Evolutionary conservation across 768 basidiomycete species (phyloP), one percentile per base, ranked within the genome.

Genomic region (Royoungia palumana): DNA sequence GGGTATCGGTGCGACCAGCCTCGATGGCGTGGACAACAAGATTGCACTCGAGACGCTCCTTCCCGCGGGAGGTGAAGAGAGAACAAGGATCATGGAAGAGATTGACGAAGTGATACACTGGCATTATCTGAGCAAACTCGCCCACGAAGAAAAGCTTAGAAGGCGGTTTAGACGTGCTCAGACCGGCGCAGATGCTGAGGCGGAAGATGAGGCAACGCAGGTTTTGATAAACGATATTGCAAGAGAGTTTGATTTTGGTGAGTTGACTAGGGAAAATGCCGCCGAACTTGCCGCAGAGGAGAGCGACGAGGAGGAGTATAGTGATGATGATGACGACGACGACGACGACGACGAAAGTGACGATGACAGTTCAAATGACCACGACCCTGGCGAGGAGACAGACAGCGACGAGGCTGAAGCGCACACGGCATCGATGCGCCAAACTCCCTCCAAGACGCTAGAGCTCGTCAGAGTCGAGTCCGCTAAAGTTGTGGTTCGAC

Each of bases 71-170:
- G 89, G 86, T 11, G 67, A 79, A 43, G 91, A 90, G 51, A 83
- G 95, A n/a, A 64, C 70, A 24, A 79, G 75, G 16, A 83, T 98
- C 55, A 71, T 98, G 56, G 71, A 75, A 36, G 96, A 99, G 64
- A 81, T 98, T 5, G 96, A 99, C 68, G 79, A 80, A 49, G 81
- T 98, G 44, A 87, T 93, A 13, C 73, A 85, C 39, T 94, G 98
- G 64, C 95, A 99, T 68, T 96, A 97, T 72, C 84, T 87, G 64
- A 79, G 94, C 51, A 99, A 99, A 73, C 75, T 97, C 22, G 76
- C 89, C 10, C 87, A 96, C 62, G 96, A 99, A 69, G 87, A 85
- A 61, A 94, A 90, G 70, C 75, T 98, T 40, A 79, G 92, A n/a
- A 76, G 86, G 39, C 78, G 94, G 34, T 94, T 99, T 66, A 81